Percentiles rank a stretch among this genome's conserved stretches.
Evolutionary conservation across 805 yeast species (phyloP).

Genomic region (Saccharomycopsis lassenensis): DNA sequence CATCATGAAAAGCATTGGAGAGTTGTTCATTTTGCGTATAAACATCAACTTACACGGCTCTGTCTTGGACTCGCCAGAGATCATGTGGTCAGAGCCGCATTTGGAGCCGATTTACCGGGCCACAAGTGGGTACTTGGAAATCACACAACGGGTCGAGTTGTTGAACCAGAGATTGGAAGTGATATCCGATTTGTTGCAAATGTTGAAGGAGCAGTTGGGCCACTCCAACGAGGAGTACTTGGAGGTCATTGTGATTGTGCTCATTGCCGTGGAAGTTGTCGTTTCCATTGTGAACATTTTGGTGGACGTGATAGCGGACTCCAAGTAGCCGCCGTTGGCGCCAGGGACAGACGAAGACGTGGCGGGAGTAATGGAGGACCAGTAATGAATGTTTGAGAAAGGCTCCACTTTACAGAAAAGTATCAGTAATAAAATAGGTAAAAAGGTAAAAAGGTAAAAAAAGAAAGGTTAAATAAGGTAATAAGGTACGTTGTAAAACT

Average conservation of each 20-base stretch:
- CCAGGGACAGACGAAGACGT: no score
- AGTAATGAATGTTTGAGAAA: no score
- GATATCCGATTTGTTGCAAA: slow-evolving; percentile 81
- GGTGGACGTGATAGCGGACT: slow-evolving; percentile 39
- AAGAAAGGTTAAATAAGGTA: no score
- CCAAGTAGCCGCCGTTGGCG: no score
- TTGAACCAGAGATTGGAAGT: slow-evolving; percentile 90
- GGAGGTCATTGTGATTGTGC: slow-evolving; percentile 80
- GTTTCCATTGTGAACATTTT: slow-evolving; percentile 78
- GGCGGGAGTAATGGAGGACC: no score
- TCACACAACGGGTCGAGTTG: slow-evolving; percentile 84
- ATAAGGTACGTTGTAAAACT: no score
- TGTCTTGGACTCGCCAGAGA: slow-evolving; percentile 90
- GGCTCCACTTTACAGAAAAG: no score
- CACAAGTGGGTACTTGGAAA: slow-evolving; percentile 88
- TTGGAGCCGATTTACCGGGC: slow-evolving; percentile 96
- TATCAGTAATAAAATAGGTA: no score
- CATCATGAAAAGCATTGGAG: slow-evolving; percentile 96
- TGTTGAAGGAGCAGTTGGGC: slow-evolving; percentile 94
- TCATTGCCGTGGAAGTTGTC: slow-evolving; percentile 86
- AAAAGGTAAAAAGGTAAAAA: no score
- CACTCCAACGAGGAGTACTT: slow-evolving; percentile 89
- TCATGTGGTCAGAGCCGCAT: slow-evolving; percentile 99
- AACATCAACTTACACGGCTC: slow-evolving; percentile 79
- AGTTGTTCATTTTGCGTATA: slow-evolving; percentile 76